A percentile compares a stretch with the other conserved stretches of the same genome.
These are phyloP conservation scores for Nitzschia sp. DNA, from an alignment of 108 stramenopile species.

Conservation along the genomic window DNA sequence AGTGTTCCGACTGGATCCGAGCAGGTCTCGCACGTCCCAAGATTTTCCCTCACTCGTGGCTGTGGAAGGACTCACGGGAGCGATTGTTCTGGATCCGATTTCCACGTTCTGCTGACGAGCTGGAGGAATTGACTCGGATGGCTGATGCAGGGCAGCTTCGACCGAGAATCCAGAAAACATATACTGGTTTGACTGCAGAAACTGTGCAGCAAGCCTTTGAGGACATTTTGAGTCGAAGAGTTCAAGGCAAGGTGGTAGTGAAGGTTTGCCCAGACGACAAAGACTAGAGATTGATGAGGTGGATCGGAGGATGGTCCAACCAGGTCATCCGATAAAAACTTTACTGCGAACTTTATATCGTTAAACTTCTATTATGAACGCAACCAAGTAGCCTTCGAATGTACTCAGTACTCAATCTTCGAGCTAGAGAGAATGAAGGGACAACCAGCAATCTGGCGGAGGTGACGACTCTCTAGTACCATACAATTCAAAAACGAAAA, in stretches of 20 bases:
- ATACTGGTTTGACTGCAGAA: slow-evolving; percentile 11
- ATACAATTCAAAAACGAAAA: too few species aligned
- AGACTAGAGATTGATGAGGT: too few species aligned
- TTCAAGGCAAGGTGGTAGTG: slow-evolving; percentile 39
- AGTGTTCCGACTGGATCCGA: slow-evolving; percentile 38
- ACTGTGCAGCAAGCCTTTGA: slow-evolving; percentile 29
- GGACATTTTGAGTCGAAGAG: slow-evolving; percentile 24
- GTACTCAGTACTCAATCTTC: too few species aligned
- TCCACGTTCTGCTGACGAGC: slow-evolving; percentile 27
- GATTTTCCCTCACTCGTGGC: slow-evolving; percentile 18
- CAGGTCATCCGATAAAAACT: too few species aligned
- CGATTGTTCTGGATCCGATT: slow-evolving; percentile 50
- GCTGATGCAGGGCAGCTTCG: slow-evolving; percentile 22
- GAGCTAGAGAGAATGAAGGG: too few species aligned
- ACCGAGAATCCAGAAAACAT: neutral
- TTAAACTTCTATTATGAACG: too few species aligned
- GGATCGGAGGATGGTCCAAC: too few species aligned
- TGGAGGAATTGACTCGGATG: slow-evolving; percentile 22
- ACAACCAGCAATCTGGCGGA: too few species aligned
- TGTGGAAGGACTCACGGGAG: slow-evolving; percentile 23
- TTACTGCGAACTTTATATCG: too few species aligned
- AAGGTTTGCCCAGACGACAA: too few species aligned
- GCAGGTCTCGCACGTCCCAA: slow-evolving; percentile 37
- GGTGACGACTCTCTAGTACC: too few species aligned
- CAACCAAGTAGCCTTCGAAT: too few species aligned